A percentile compares a stretch with the other conserved stretches of the same genome.
phyloP scores from a whole-genome alignment of 2,329 filamentous ascomycete genomes.

The Colletotrichum lupini region DNA sequence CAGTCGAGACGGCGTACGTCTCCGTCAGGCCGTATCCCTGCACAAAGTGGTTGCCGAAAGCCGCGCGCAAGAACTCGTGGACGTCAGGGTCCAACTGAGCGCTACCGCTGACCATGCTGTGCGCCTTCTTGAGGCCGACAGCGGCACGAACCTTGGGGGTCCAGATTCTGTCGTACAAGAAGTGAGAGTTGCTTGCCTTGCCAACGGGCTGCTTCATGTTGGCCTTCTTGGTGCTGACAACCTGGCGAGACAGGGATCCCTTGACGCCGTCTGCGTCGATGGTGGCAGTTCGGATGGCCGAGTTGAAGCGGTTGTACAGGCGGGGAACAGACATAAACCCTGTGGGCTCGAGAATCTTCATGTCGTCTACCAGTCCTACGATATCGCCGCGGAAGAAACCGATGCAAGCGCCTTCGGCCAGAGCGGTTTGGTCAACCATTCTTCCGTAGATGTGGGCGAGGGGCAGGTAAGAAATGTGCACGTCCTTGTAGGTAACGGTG shows the following conservation, averaged over 20 bases:
- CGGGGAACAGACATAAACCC: conserved; percentile 90
- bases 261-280: conserved; percentile 82
- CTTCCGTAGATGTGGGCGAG: conserved; percentile 95
- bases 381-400: conserved; percentile 97
- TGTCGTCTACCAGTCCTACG: conserved; percentile 84
- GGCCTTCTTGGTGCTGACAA: conserved; percentile 83
- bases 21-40: conserved; percentile 97
- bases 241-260: conserved; percentile 82
- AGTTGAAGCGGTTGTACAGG: conserved; percentile 90
- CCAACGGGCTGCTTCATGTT: conserved; percentile 77
- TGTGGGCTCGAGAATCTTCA: conserved; percentile 87
- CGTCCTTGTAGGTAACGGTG: conserved; percentile 64
- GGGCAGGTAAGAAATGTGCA: conserved; percentile 87
- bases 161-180: conserved; percentile 89
- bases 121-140: conserved; percentile 80
- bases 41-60: conserved; percentile 80
- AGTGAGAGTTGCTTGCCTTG: conserved; percentile 82
- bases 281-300: conserved; percentile 82
- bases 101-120: conserved; percentile 85
- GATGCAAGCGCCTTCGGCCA: conserved; percentile 79
- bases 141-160: conserved; percentile 86
- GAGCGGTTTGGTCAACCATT: conserved; percentile 79
- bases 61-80: conserved; percentile 88
- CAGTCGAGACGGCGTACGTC: conserved; percentile 81
- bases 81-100: conserved; percentile 90